phyloP scores from a whole-genome alignment of 1,284 basidiomycete genomes.

The Coriolopsis trogii region DNA sequence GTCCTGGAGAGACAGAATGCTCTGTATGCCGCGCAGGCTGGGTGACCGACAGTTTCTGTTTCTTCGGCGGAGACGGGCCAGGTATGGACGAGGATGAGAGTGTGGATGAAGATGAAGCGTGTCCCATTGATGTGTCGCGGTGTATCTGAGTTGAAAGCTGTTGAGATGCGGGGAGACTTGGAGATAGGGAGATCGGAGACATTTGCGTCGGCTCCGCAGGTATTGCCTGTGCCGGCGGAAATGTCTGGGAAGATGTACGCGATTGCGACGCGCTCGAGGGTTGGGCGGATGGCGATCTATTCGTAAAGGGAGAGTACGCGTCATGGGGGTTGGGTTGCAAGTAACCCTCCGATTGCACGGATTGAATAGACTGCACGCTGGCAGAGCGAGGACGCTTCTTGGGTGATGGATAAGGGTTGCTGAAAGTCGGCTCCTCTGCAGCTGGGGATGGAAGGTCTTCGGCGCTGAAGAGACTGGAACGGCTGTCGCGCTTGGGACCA shows the following conservation, averaged over 20 bases:
- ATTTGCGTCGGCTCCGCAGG: not conserved
- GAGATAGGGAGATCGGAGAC: slow-evolving; percentile 5
- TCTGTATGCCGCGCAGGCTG: slow-evolving; percentile 1
- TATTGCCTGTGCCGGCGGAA: slow-evolving; percentile 3
- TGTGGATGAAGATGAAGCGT: not conserved
- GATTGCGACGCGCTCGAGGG: slow-evolving; percentile 5
- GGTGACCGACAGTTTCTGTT: slow-evolving; percentile 11
- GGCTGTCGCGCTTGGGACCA: slow-evolving; percentile 10
- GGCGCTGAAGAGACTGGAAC: slow-evolving; percentile 16
- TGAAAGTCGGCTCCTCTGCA: slow-evolving; percentile 6
- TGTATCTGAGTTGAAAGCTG: not conserved
- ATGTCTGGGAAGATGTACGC: slow-evolving; percentile 9
- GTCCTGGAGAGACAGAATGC: slow-evolving; percentile 11
- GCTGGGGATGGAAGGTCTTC: slow-evolving; percentile 9
- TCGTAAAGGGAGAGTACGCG: not conserved
- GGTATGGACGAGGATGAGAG: not conserved
- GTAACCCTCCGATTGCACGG: slow-evolving; percentile 5
- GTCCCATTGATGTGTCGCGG: not conserved
- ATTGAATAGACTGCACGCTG: slow-evolving; percentile 16
- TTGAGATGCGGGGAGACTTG: not conserved
- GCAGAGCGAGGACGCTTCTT: slow-evolving; percentile 16
- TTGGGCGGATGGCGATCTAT: slow-evolving; percentile 1
- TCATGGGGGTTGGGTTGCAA: not conserved
- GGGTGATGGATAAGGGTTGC: not conserved
- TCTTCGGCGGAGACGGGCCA: slow-evolving; percentile 27